These are phyloP conservation scores for Aphanocladium album DNA, from an alignment of 2,329 filamentous ascomycete genomes.

Conservation along the genomic window DNA sequence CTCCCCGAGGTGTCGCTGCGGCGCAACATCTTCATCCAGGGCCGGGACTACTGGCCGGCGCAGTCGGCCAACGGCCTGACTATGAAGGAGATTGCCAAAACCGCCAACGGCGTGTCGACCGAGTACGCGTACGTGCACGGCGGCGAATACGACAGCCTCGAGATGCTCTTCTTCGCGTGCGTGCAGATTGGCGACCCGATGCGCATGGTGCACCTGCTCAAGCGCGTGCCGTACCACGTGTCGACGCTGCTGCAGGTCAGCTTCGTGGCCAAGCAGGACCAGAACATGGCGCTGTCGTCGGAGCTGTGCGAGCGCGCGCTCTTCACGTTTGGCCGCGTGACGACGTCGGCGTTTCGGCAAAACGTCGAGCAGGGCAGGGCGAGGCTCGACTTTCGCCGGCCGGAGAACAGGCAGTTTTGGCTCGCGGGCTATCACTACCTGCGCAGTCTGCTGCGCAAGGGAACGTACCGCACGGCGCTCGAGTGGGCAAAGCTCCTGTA, in stretches of 20 bases:
- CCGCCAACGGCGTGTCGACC: conserved; percentile 46
- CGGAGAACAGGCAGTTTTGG: conserved; percentile 91
- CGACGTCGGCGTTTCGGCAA: conserved; percentile 74
- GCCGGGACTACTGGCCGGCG: conserved; percentile 81
- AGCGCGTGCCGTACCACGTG: conserved; percentile 68
- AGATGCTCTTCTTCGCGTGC: conserved; percentile 69
- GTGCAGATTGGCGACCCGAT: conserved; percentile 84
- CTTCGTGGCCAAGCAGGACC: conserved; percentile 85
- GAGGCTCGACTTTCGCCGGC: conserved; percentile 71
- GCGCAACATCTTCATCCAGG: conserved; percentile 79
- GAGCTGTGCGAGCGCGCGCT: conserved; percentile 87
- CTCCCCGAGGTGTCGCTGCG: conserved; percentile 67
- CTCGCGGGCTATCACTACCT: conserved; percentile 87
- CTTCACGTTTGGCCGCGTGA: conserved; percentile 87
- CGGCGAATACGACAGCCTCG: conserved; percentile 64
- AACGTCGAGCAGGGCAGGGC: conserved; percentile 74
- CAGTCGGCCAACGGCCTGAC: conserved; percentile 74
- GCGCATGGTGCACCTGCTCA: conserved; percentile 69
- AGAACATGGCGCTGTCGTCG: conserved; percentile 78
- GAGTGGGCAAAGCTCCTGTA: conserved; percentile 90
- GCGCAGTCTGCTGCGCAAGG: conserved; percentile 76
- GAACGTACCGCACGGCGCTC: conserved; percentile 88
- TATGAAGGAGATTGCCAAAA: conserved; percentile 59
- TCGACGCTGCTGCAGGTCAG: conserved; percentile 91
- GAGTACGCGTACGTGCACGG: conserved; percentile 79